Evolutionary conservation across 2,329 filamentous ascomycete genomes (phyloP).

Genomic region (Trichophyton simii): DNA sequence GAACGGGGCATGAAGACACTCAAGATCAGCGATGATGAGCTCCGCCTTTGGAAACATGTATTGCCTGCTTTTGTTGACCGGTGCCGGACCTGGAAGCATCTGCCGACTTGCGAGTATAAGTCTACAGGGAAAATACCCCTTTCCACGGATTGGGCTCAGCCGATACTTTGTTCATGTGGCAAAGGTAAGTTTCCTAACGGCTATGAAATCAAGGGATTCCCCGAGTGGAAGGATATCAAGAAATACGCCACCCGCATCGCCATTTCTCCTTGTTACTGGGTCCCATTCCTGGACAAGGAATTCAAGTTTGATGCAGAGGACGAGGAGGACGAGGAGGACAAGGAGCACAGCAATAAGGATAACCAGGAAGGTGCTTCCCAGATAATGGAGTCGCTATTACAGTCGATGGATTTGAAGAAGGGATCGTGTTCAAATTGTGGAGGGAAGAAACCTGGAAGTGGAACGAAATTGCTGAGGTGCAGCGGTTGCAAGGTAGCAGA

Average conservation of each 20-base stretch:
- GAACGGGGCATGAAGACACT: constrained; percentile 9
- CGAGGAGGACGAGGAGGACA: background rate
- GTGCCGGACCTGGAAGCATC: constrained; percentile 30
- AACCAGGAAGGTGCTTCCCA: background rate
- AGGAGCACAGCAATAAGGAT: background rate
- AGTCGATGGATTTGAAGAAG: background rate
- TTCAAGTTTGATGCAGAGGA: background rate
- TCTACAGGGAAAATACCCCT: constrained; percentile 15
- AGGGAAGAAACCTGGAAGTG: background rate
- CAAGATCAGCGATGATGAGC: constrained; percentile 17
- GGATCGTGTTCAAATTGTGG: constrained; percentile 6
- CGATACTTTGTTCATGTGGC: constrained; percentile 24
- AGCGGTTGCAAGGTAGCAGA: constrained; percentile 5
- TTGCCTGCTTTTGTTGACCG: constrained; percentile 26
- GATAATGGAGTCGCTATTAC: background rate
- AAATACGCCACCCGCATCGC: constrained; percentile 21
- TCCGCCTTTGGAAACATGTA: constrained; percentile 22
- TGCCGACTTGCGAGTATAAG: constrained; percentile 22
- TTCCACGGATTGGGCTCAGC: constrained; percentile 15
- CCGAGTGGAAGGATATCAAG: constrained; percentile 16
- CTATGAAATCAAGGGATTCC: constrained; percentile 11
- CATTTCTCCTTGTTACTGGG: constrained; percentile 22
- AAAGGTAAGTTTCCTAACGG: constrained; percentile 17
- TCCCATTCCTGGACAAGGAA: constrained; percentile 19
- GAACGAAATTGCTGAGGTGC: constrained; percentile 1